phyloP scores from a whole-genome alignment of 2,329 filamentous ascomycete genomes.

The Cordyceps javanica region DNA sequence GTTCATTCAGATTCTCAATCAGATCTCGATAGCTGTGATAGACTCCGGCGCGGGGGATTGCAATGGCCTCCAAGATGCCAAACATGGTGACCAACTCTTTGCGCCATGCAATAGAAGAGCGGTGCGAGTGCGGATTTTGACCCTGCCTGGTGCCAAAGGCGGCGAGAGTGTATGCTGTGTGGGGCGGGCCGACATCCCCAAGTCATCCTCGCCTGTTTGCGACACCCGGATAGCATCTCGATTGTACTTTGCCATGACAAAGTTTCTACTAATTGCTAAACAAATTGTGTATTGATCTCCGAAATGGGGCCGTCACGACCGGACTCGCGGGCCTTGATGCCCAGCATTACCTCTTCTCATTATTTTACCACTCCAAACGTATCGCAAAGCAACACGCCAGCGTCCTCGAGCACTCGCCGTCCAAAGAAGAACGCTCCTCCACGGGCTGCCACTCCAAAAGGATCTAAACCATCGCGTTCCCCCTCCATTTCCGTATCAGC shows the following conservation, averaged over 20 bases:
- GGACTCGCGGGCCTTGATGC: background rate
- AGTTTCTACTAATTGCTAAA: background rate
- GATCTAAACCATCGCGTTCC: background rate
- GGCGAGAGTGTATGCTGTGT: background rate
- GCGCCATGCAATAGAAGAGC: slow-evolving; percentile 21
- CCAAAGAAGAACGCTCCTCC: background rate
- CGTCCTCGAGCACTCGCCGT: background rate
- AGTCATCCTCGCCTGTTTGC: too few relatives aligned
- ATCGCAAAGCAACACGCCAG: background rate
- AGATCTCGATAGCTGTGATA: slow-evolving; percentile 37
- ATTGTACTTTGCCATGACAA: background rate
- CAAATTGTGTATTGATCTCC: background rate
- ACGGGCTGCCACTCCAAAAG: background rate
- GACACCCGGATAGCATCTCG: background rate
- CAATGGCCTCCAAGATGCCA: slow-evolving; percentile 35
- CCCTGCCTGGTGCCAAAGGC: slow-evolving; percentile 1
- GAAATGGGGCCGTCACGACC: background rate
- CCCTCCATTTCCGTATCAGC: background rate
- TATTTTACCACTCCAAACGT: background rate
- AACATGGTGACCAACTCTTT: slow-evolving; percentile 31
- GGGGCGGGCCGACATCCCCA: background rate
- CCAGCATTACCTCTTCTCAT: background rate
- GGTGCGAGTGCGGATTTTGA: background rate
- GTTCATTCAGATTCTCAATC: slow-evolving; percentile 33
- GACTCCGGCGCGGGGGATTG: slow-evolving; percentile 30